These are phyloP conservation scores for Bonia amplexicaulis DNA, from an alignment of 176 grass and related monocot species.

Conservation along the genomic window DNA sequence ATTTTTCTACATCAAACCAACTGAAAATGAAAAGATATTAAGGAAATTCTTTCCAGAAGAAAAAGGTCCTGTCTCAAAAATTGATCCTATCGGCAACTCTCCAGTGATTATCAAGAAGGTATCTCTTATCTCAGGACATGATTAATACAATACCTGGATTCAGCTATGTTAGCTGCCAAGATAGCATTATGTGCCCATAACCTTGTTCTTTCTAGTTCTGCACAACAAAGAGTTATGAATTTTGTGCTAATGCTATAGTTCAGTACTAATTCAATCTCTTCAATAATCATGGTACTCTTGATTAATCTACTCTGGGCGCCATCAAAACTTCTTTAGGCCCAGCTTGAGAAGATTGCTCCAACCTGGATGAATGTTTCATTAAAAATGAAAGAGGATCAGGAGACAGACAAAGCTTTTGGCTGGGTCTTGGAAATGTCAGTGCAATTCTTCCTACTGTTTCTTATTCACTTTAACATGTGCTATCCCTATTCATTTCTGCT, in stretches of 20 bases:
- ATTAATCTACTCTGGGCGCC: background rate
- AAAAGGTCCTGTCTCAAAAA: constrained; percentile 76
- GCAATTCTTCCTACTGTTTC: constrained; percentile 6
- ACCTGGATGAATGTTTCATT: constrained; percentile 98
- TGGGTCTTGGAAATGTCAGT: constrained; percentile 99
- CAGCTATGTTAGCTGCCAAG: background rate
- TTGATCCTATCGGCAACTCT: constrained; percentile 94
- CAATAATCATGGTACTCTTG: background rate
- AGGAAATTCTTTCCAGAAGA: constrained; percentile 92
- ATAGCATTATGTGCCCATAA: background rate
- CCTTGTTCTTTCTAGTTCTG: background rate
- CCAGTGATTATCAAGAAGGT: constrained; percentile 99
- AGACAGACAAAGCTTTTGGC: constrained; percentile 91
- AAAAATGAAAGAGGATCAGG: constrained; percentile 87
- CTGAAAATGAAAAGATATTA: constrained; percentile 79
- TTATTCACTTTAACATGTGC: background rate
- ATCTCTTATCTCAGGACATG: background rate
- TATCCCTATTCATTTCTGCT: background rate
- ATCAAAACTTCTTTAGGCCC: constrained; percentile 39
- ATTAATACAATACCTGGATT: background rate
- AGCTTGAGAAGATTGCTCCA: constrained; percentile 93
- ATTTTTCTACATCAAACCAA: constrained; percentile 92
- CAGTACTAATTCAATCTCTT: constrained; percentile 9
- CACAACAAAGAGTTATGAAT: background rate
- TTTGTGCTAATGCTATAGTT: background rate